A percentile compares a stretch with the other conserved stretches of the same genome.
These are phyloP conservation scores for Penicillium sp. DNA, from an alignment of 2,329 filamentous ascomycete species.

Conservation along the genomic window DNA sequence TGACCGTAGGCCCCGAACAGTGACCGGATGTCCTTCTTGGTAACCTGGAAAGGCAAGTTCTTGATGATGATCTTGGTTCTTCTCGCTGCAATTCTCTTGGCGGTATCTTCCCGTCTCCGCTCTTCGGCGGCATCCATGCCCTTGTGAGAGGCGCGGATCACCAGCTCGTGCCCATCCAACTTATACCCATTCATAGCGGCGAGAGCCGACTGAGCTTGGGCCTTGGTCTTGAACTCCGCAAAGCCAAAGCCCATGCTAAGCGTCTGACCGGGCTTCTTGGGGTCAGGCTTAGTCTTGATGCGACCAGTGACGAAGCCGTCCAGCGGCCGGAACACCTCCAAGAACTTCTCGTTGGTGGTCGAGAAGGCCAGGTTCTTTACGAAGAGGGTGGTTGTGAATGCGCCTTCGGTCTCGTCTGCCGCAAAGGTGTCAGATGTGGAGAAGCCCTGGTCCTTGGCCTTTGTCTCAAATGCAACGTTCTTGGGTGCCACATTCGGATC, in stretches of 20 bases:
- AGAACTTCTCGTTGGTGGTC: conserved; percentile 71
- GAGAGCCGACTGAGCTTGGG: conserved; percentile 71
- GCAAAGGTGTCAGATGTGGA: conserved; percentile 42
- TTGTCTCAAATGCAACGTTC: conserved; percentile 26
- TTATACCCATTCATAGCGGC: conserved; percentile 81
- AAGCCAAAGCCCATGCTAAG: conserved; percentile 98
- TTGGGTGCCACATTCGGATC: conserved; percentile 34
- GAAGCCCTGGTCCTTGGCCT: conserved; percentile 38
- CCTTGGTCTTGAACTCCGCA: conserved; percentile 75
- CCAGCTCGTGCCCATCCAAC: conserved; percentile 79
- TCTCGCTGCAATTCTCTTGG: conserved; percentile 70
- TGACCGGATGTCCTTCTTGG: conserved; percentile 82
- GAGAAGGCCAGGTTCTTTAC: conserved; percentile 91
- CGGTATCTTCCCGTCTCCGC: conserved; percentile 71
- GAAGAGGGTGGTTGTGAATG: conserved; percentile 76
- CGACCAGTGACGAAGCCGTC: conserved; percentile 83
- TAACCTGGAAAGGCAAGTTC: conserved; percentile 93
- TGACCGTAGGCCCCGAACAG: conserved; percentile 88
- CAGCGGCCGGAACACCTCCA: conserved; percentile 70
- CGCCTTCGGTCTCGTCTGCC: conserved; percentile 34
- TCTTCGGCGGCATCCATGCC: conserved; percentile 83
- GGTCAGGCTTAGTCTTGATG: conserved; percentile 88
- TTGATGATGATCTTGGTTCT: conserved; percentile 95
- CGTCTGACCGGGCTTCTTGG: conserved; percentile 80
- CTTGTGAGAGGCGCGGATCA: conserved; percentile 81